A percentile compares a stretch with the other conserved stretches of the same genome.
phyloP scores from a whole-genome alignment of 805 yeast genomes.

The Jamesozyma piceae region DNA sequence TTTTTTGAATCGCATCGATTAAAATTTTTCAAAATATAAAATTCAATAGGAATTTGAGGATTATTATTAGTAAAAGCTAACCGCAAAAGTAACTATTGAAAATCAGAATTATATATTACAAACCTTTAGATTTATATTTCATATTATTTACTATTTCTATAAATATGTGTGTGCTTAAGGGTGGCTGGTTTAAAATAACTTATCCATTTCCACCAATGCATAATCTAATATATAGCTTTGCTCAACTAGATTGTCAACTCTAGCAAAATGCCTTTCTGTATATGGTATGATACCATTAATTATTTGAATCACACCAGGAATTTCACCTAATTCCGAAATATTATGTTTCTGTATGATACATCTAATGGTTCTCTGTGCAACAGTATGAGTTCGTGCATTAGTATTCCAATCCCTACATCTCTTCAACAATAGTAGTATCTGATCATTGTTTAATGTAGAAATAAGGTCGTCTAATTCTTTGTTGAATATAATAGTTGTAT shows the following conservation, averaged over 20 bases:
- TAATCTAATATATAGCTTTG: slow-evolving; percentile 81
- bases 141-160: too few relatives aligned
- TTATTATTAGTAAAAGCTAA: too few relatives aligned
- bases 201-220: slow-evolving; percentile 68
- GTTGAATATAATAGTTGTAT: slow-evolving; percentile 22
- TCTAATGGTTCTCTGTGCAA: slow-evolving; percentile 69
- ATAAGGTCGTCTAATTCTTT: slow-evolving; percentile 57
- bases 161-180: too few relatives aligned
- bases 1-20: neutral
- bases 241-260: slow-evolving; percentile 74
- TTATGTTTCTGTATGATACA: slow-evolving; percentile 50
- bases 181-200: slow-evolving; percentile 18
- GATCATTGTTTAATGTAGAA: slow-evolving; percentile 46
- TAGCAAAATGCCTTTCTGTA: slow-evolving; percentile 70
- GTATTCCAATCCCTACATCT: slow-evolving; percentile 94
- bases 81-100: neutral
- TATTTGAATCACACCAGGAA: slow-evolving; percentile 57
- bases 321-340: slow-evolving; percentile 47
- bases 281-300: slow-evolving; percentile 80
- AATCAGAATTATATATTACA: neutral
- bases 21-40: neutral
- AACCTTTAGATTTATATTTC: too few relatives aligned
- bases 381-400: slow-evolving; percentile 66
- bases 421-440: slow-evolving; percentile 51
- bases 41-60: too few relatives aligned